phyloP scores from a whole-genome alignment of 208 protist species.

The Sergeia podlipaevii region DNA sequence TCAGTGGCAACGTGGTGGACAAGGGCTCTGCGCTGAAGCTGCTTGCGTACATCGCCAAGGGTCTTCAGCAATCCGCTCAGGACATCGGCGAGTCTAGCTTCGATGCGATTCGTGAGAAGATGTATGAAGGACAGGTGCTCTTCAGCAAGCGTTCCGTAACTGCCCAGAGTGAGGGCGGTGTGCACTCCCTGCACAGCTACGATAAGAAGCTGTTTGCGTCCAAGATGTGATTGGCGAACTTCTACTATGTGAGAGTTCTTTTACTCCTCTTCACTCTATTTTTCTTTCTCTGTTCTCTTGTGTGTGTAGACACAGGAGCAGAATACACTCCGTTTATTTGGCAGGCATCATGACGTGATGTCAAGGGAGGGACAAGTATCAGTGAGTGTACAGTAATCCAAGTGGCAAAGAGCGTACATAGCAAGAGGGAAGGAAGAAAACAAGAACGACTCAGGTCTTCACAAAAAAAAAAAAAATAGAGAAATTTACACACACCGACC shows the following conservation, averaged over 20 bases:
- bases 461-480: too few species aligned
- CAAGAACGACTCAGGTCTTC: too few species aligned
- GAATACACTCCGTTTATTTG: too few species aligned
- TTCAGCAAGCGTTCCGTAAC: constrained; percentile 90
- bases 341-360: too few species aligned
- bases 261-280: background rate
- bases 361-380: too few species aligned
- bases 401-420: too few species aligned
- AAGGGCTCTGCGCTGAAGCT: constrained; percentile 88
- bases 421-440: too few species aligned
- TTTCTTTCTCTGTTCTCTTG: background rate
- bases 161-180: constrained; percentile 90
- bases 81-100: constrained; percentile 90
- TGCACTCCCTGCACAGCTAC: constrained; percentile 91
- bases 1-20: constrained; percentile 89
- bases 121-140: constrained; percentile 90
- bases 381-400: too few species aligned
- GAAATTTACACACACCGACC: too few species aligned
- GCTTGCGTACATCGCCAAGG: constrained; percentile 88
- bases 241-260: background rate
- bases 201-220: constrained; percentile 88
- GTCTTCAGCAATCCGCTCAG: constrained; percentile 92
- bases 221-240: constrained; percentile 40
- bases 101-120: constrained; percentile 69
- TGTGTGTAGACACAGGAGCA: too few species aligned